phyloP scores from a whole-genome alignment of 768 basidiomycete genomes.

The Pulveroboletus sp. region DNA sequence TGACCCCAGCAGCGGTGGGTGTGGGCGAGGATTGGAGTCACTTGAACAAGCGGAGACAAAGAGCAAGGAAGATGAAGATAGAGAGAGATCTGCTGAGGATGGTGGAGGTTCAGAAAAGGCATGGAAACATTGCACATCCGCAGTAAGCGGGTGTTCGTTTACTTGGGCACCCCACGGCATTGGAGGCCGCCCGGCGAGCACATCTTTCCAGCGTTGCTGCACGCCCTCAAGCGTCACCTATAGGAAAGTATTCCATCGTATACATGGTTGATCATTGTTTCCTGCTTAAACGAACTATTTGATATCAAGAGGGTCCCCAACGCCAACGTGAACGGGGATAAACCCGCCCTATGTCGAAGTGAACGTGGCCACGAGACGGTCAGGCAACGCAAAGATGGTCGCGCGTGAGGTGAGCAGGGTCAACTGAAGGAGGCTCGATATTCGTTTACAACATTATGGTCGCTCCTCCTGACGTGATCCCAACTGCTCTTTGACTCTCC shows the following conservation, averaged over 20 bases:
- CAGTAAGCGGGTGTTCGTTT: neutral
- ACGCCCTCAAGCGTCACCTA: neutral
- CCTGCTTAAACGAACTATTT: too few species aligned
- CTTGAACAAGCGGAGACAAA: conserved; percentile 50
- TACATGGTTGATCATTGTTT: neutral
- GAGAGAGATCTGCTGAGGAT: conserved; percentile 38
- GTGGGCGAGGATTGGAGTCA: conserved; percentile 47
- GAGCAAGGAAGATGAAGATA: conserved; percentile 44
- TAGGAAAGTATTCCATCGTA: neutral
- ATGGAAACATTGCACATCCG: conserved; percentile 1
- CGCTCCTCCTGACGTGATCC: too few species aligned
- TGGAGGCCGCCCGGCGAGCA: neutral
- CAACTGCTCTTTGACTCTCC: neutral
- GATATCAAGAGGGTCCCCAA: neutral
- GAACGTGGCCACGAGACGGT: neutral
- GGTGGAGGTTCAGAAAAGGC: conserved; percentile 30
- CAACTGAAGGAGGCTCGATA: neutral
- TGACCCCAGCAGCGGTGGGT: conserved; percentile 28
- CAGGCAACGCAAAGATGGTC: neutral
- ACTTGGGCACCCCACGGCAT: too few species aligned
- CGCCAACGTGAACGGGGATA: neutral
- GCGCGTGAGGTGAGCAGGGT: neutral
- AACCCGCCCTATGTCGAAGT: neutral
- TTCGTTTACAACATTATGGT: neutral
- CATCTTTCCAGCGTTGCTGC: neutral